Evolutionary conservation across 2,329 filamentous ascomycete species (phyloP).

Genomic region (Coniella lustricola): DNA sequence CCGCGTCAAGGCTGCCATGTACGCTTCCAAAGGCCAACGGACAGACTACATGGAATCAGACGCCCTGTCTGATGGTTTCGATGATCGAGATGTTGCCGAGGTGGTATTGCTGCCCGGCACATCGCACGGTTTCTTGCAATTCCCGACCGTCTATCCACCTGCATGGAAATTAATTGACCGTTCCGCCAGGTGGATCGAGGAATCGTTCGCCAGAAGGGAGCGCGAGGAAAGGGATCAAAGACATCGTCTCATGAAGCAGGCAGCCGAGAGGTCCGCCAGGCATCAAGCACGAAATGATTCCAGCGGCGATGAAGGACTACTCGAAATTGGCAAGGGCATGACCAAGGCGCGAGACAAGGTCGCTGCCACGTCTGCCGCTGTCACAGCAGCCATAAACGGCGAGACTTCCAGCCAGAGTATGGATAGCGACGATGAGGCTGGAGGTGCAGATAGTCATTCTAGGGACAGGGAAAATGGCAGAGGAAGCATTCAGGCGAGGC

Average conservation of each 20-base stretch:
- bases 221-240: slow-evolving; percentile 28
- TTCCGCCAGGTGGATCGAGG: slow-evolving; percentile 73
- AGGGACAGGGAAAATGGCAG: slow-evolving; percentile 21
- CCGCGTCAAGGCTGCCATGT: slow-evolving; percentile 60
- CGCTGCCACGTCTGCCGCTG: too few species aligned
- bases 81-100: slow-evolving; percentile 70
- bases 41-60: slow-evolving; percentile 39
- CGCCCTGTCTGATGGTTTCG: slow-evolving; percentile 47
- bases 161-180: slow-evolving; percentile 82
- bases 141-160: slow-evolving; percentile 79
- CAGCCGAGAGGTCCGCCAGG: slow-evolving; percentile 25
- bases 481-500: slow-evolving; percentile 17
- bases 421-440: slow-evolving; percentile 18
- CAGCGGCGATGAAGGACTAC: slow-evolving; percentile 73
- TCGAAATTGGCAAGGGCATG: slow-evolving; percentile 81
- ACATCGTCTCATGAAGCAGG: slow-evolving; percentile 14
- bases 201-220: slow-evolving; percentile 57
- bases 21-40: slow-evolving; percentile 45
- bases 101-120: slow-evolving; percentile 82
- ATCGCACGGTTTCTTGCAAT: slow-evolving; percentile 89
- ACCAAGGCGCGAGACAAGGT: slow-evolving; percentile 31
- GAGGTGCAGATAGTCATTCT: slow-evolving; percentile 19
- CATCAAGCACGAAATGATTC: slow-evolving; percentile 50
- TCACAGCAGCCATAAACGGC: slow-evolving; percentile 2
- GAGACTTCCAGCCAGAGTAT: slow-evolving; percentile 20